Base-by-base conservation (phyloP, 805 yeast genomes). In the Nakazawaea ernobii region DNA sequence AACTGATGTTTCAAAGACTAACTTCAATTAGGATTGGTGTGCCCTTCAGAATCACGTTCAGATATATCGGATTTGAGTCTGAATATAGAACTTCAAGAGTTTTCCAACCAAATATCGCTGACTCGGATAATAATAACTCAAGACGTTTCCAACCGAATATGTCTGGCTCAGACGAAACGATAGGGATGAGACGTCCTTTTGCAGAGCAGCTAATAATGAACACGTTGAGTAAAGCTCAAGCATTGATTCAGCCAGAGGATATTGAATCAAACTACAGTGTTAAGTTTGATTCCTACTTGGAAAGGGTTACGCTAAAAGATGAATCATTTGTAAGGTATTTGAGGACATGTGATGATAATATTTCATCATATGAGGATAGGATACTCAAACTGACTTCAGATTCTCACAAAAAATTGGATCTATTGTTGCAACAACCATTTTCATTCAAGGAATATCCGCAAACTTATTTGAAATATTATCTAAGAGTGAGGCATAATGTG, bases 201-300 rank as follows among this genome's bases (percentile, higher is more conserved):
- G 24, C 38, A 2, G 42, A 46, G 26, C 28, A 15, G 20, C 8
- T 46, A 7, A 35, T 46, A 13, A 24, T 35, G 45, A 46, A 35
- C n/a, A 40, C 49, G 6, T 32, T 46, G 42, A 35, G 27, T 15
- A 46, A 36, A 29, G 44, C 41, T 7, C 45, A 46, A 35, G 30
- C 29, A 10, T 32, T 46, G 42, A 15, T 46, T 7, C 29, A 8
- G 9, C 36, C 29, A 29, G 49, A 46, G 4, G 29, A 4, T 8
- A 11, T 26, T 20, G 38, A 32, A 3, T 36, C 32, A 11, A 13
- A 15, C 6, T 32, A 15, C 9, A 3, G 11, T n/a, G 6, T 17
- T 4, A 2, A 13, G 6, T 32, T 8, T 30, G 15, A 33, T 13
- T 32, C 36, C 7, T 6, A 17, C 8, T 6, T 32, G 6, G 44